phyloP scores from a whole-genome alignment of 2,329 filamentous ascomycete genomes.

The Alternaria triticimaculans region DNA sequence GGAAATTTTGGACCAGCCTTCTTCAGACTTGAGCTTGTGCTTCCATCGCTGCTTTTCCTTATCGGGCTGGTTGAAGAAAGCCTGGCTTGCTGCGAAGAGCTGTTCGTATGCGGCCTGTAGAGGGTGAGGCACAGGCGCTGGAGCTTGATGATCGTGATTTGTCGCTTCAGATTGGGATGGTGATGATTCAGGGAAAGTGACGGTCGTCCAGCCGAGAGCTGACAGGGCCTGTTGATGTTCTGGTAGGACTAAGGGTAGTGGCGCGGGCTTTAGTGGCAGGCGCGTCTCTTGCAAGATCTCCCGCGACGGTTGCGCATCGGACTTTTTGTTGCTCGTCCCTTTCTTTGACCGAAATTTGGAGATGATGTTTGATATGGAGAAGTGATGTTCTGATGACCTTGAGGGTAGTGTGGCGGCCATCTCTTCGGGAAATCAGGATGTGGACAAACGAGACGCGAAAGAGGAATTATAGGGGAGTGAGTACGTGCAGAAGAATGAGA shows the following conservation, averaged over 20 bases:
- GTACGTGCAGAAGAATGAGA: background rate
- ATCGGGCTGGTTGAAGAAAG: constrained; percentile 40
- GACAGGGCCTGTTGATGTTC: constrained; percentile 41
- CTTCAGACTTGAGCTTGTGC: constrained; percentile 43
- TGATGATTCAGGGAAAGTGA: constrained; percentile 36
- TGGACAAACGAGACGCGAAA: background rate
- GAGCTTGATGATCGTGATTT: background rate
- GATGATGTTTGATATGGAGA: constrained; percentile 40
- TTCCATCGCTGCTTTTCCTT: constrained; percentile 39
- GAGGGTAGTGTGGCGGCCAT: constrained; percentile 31
- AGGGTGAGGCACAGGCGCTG: constrained; percentile 28
- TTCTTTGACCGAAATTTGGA: constrained; percentile 34
- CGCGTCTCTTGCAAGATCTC: constrained; percentile 16
- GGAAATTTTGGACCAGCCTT: constrained; percentile 45
- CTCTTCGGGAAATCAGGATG: background rate
- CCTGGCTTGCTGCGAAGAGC: constrained; percentile 39
- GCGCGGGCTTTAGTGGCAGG: constrained; percentile 29
- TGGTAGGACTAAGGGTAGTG: constrained; percentile 41
- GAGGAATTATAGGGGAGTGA: background rate
- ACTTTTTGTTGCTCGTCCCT: background rate
- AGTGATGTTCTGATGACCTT: constrained; percentile 20
- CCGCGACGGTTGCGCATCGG: background rate
- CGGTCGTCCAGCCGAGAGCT: constrained; percentile 45
- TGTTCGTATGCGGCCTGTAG: constrained; percentile 38
- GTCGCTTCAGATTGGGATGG: background rate